These are phyloP conservation scores for Schizophyllum amplum DNA, from an alignment of 1,284 basidiomycete species.

Conservation along the genomic window DNA sequence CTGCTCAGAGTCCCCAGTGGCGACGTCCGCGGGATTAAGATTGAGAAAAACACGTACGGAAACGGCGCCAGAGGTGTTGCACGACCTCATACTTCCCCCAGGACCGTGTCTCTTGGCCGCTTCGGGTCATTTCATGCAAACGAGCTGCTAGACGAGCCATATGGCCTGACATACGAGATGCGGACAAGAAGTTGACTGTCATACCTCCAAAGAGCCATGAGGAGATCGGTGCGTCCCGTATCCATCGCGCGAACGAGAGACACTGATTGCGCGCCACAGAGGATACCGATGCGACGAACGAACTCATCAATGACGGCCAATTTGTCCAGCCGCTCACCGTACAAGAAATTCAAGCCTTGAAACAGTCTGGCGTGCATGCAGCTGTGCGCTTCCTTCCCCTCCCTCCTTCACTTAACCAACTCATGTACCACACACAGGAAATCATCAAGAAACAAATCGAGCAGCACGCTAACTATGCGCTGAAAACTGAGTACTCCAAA, in stretches of 20 bases:
- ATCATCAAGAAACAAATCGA: conserved; percentile 92
- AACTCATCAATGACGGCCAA: conserved; percentile 78
- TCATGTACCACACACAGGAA: conserved; percentile 46
- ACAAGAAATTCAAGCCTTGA: conserved; percentile 76
- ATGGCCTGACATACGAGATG: conserved; percentile 76
- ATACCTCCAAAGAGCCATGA: conserved; percentile 56
- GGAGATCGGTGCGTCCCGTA: conserved; percentile 52
- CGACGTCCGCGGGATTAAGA: conserved; percentile 57
- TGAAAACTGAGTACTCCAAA: conserved; percentile 96
- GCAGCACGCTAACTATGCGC: conserved; percentile 78
- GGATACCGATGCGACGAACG: conserved; percentile 87
- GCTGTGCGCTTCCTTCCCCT: conserved; percentile 38
- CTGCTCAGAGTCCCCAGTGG: conserved; percentile 63
- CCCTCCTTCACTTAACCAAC: conserved; percentile 6
- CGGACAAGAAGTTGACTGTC: conserved; percentile 54
- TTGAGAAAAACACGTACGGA: conserved; percentile 58
- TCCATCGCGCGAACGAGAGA: conserved; percentile 3
- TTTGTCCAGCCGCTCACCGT: conserved; percentile 72
- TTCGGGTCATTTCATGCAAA: conserved; percentile 66
- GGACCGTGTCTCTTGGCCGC: conserved; percentile 61
- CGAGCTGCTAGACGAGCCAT: conserved; percentile 65
- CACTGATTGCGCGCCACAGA: conserved; percentile 35
- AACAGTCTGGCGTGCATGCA: conserved; percentile 67
- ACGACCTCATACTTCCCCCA: conserved; percentile 22
- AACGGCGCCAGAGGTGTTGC: not conserved